These are phyloP conservation scores for Cyberlindnera meyerae DNA, from an alignment of 805 yeast genomes.

Conservation along the genomic window DNA sequence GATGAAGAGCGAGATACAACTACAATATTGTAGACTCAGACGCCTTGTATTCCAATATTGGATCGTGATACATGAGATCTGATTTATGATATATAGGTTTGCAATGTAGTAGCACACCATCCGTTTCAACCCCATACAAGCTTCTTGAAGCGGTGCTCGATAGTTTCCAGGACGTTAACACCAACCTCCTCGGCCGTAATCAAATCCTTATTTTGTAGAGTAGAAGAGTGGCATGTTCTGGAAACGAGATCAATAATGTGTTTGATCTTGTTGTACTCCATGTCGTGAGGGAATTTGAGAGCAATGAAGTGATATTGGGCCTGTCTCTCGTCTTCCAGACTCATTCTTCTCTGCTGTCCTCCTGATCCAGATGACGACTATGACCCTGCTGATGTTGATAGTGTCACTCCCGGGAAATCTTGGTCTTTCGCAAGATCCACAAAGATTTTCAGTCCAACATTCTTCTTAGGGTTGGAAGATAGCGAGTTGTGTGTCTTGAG, in stretches of 20 bases:
- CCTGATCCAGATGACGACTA: no score
- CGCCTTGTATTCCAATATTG: no score
- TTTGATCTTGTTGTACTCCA: slow-evolving; percentile 23
- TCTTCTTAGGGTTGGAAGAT: slow-evolving; percentile 27
- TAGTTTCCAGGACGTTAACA: slow-evolving; percentile 30
- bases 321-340: slow-evolving; percentile 1
- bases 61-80: no score
- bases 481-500: slow-evolving; percentile 17
- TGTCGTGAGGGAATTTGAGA: slow-evolving; percentile 23
- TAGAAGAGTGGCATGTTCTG: slow-evolving; percentile 21
- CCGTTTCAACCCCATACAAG: slow-evolving; percentile 37
- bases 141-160: slow-evolving; percentile 34
- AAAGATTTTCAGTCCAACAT: slow-evolving; percentile 28
- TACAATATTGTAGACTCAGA: no score
- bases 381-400: background rate
- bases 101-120: no score
- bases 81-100: no score
- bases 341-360: background rate
- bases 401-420: background rate
- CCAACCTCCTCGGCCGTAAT: slow-evolving; percentile 33
- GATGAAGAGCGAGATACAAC: no score
- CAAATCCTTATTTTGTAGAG: slow-evolving; percentile 28
- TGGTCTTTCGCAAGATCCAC: slow-evolving; percentile 4
- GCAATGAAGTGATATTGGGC: slow-evolving; percentile 13
- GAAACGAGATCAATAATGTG: slow-evolving; percentile 22